A percentile compares a stretch with the other conserved stretches of the same genome.
phyloP scores from a whole-genome alignment of 2,329 filamentous ascomycete species.

The Lachnellula subtilissima region DNA sequence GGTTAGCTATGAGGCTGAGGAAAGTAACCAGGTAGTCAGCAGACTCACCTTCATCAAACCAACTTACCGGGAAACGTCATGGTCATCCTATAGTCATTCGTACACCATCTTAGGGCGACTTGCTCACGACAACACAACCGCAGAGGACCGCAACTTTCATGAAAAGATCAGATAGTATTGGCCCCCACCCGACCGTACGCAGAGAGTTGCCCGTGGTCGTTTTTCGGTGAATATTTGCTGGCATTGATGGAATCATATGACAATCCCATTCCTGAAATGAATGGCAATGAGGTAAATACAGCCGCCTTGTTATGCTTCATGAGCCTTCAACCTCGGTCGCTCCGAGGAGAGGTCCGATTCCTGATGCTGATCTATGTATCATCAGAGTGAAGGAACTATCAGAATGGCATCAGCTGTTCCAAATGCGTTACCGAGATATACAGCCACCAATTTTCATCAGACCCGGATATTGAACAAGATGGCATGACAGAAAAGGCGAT shows the following conservation, averaged over 20 bases:
- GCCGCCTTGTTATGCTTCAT: background rate
- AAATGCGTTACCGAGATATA: background rate
- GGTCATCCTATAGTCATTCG: background rate
- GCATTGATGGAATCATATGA: background rate
- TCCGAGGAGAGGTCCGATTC: background rate
- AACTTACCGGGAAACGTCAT: too few species aligned
- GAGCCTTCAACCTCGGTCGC: background rate
- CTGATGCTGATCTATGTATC: background rate
- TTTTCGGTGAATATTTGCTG: background rate
- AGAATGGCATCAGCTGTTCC: background rate
- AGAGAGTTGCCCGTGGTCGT: background rate
- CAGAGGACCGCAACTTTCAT: too few species aligned
- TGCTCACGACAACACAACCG: background rate
- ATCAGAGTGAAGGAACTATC: background rate
- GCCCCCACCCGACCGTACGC: background rate
- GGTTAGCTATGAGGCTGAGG: background rate
- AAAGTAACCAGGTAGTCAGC: background rate
- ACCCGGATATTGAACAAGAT: background rate
- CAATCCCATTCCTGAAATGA: background rate
- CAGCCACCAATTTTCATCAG: background rate
- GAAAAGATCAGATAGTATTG: background rate
- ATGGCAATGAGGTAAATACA: background rate
- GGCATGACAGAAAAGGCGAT: background rate
- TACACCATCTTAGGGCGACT: background rate
- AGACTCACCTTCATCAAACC: background rate